Percentiles rank a stretch among this genome's conserved stretches.
Conservation (phyloP, 495 filamentous ascomycete genomes). For the Aspergillus funiculosus region DNA sequence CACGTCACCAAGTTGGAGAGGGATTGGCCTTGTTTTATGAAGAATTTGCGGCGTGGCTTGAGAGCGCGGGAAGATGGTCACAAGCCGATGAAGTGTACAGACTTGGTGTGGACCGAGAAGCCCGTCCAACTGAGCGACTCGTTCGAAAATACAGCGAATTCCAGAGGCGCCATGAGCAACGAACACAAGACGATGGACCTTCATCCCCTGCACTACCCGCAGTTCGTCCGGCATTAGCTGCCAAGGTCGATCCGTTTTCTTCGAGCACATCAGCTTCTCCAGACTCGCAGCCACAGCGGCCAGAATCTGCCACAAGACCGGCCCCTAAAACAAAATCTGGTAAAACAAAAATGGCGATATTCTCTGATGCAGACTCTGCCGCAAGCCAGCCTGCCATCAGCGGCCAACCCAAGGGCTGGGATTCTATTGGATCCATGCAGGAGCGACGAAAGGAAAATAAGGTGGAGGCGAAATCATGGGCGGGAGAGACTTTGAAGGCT, state of each 20-base stretch:
- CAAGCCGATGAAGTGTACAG: constrained; percentile 93
- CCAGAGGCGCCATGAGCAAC: constrained; percentile 63
- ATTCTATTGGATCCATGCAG: constrained; percentile 76
- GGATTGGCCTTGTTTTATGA: constrained; percentile 92
- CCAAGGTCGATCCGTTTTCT: constrained; percentile 78
- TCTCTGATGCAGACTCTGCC: constrained; percentile 62
- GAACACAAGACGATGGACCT: constrained; percentile 58
- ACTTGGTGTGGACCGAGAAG: constrained; percentile 81
- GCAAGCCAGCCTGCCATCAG: constrained; percentile 41
- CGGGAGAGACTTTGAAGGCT: constrained; percentile 81
- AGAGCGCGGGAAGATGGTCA: constrained; percentile 75
- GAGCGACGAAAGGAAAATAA: constrained; percentile 93
- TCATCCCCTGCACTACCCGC: constrained; percentile 80
- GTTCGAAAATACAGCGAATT: constrained; percentile 88
- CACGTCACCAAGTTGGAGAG: constrained; percentile 83
- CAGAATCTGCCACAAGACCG: constrained; percentile 36
- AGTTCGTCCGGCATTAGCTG: constrained; percentile 76
- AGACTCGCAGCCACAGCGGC: constrained; percentile 63
- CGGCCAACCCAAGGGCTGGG: constrained; percentile 68
- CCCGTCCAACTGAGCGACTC: constrained; percentile 73
- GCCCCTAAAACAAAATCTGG: constrained; percentile 54
- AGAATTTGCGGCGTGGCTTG: constrained; percentile 90
- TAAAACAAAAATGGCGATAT: constrained; percentile 83
- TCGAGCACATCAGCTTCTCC: constrained; percentile 30
- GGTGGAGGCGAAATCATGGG: constrained; percentile 84